Conservation (phyloP, 768 basidiomycete genomes). For the Hericium coralloides region DNA sequence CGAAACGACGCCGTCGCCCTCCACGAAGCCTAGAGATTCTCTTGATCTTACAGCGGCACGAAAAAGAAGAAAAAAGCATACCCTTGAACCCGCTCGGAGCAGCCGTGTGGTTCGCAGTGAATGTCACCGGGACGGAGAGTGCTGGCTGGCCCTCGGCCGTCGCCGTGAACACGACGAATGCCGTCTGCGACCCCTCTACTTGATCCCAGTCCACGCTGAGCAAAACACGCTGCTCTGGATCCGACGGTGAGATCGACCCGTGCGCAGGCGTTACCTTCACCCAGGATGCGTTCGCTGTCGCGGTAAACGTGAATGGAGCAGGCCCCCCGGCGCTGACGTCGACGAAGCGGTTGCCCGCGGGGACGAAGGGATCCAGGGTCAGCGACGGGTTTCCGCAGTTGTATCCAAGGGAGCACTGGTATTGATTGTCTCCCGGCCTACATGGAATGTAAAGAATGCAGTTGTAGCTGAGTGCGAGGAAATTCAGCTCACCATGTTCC, state of each 20-base stretch:
- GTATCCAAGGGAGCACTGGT: conserved; percentile 43
- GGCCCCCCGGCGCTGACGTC: conserved; percentile 58
- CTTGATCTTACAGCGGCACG: neutral
- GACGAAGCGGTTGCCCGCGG: conserved; percentile 44
- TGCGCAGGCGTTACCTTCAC: conserved; percentile 35
- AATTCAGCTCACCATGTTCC: too few species aligned
- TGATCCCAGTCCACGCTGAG: conserved; percentile 50
- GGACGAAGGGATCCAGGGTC: conserved; percentile 47
- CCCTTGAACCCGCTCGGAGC: conserved; percentile 41
- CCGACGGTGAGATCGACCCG: conserved; percentile 39
- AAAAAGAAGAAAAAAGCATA: conserved; percentile 10
- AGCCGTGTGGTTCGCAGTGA: conserved; percentile 24
- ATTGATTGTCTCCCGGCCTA: conserved; percentile 58
- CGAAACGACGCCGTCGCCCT: conserved; percentile 51
- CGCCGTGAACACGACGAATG: conserved; percentile 38
- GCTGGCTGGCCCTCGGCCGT: conserved; percentile 31
- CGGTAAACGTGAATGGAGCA: conserved; percentile 45
- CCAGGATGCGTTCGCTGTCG: conserved; percentile 43
- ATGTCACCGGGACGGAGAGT: conserved; percentile 18
- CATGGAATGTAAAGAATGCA: neutral
- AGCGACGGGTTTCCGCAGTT: conserved; percentile 41
- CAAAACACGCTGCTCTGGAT: conserved; percentile 46
- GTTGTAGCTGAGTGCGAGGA: neutral
- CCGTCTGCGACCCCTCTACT: conserved; percentile 29
- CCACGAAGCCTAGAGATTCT: conserved; percentile 39